Evolutionary conservation across 768 basidiomycete species (phyloP).

Genomic region (Termitomyces heimii): DNA sequence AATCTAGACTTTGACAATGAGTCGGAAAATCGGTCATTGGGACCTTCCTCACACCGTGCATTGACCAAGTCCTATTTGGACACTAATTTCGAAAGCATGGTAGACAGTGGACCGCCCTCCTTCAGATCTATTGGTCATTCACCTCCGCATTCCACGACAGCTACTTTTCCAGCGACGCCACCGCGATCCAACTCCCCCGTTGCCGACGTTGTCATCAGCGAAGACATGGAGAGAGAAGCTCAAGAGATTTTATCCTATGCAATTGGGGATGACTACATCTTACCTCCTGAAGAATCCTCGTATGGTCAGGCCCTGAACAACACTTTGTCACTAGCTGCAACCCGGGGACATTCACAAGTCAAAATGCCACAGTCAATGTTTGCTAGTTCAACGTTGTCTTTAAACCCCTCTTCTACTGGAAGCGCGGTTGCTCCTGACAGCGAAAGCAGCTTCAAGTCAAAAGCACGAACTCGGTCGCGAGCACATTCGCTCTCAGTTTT

Average conservation of each 20-base stretch:
- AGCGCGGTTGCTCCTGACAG: neutral
- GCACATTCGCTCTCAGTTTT: slow-evolving; percentile 13
- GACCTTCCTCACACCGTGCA: slow-evolving; percentile 6
- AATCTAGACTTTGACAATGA: slow-evolving; percentile 21
- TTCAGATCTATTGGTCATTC: slow-evolving; percentile 6
- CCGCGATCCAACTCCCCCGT: slow-evolving; percentile 20
- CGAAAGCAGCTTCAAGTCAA: neutral
- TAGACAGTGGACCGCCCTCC: slow-evolving; percentile 2
- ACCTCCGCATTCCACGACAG: slow-evolving; percentile 11
- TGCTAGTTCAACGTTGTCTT: slow-evolving; percentile 19
- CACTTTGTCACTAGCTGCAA: neutral
- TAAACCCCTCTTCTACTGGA: slow-evolving; percentile 20
- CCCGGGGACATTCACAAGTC: neutral
- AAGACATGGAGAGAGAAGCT: slow-evolving; percentile 14
- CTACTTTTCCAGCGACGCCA: slow-evolving; percentile 15
- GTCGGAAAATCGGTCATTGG: slow-evolving; percentile 17
- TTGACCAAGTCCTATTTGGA: slow-evolving; percentile 4
- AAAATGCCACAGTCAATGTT: slow-evolving; percentile 9
- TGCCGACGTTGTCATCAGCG: slow-evolving; percentile 13
- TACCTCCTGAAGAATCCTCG: neutral
- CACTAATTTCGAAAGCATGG: slow-evolving; percentile 4
- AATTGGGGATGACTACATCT: slow-evolving; percentile 7
- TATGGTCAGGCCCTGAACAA: neutral
- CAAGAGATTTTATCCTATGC: slow-evolving; percentile 12
- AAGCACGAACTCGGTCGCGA: slow-evolving; percentile 5